Evolutionary conservation across 106 monocot species (phyloP).

Genomic region (Hemerocallis citrina): DNA sequence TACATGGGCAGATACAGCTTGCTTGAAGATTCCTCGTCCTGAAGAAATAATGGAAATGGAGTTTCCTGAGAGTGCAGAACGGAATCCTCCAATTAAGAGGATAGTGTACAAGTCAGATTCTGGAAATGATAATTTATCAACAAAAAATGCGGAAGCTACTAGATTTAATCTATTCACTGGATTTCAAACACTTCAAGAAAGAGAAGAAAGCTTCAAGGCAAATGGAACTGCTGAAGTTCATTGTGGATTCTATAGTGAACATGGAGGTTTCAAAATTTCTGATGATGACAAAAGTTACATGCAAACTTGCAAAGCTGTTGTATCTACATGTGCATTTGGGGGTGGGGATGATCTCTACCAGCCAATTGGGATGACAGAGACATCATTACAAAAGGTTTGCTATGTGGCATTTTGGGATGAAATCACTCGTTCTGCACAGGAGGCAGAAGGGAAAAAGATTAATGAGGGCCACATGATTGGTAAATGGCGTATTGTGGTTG

Average conservation of each 20-base stretch:
- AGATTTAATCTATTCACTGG: constrained; percentile 91
- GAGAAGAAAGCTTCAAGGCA: constrained; percentile 90
- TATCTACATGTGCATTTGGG: constrained; percentile 96
- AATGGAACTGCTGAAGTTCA: constrained; percentile 57
- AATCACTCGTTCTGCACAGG: constrained; percentile 66
- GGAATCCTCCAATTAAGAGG: constrained; percentile 38
- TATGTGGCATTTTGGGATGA: constrained; percentile 99
- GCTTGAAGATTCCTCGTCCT: constrained; percentile 59
- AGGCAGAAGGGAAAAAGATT: constrained; percentile 52
- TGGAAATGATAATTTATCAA: constrained; percentile 15
- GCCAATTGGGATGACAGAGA: constrained; percentile 90
- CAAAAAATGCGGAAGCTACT: constrained; percentile 16
- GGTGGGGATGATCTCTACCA: constrained; percentile 95
- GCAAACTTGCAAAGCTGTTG: constrained; percentile 71
- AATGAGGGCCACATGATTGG: constrained; percentile 61
- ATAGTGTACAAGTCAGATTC: constrained; percentile 58
- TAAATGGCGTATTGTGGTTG: constrained; percentile 86
- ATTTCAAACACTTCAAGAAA: constrained; percentile 60
- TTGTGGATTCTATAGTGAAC: constrained; percentile 92
- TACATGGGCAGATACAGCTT: too few relatives aligned
- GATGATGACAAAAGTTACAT: constrained; percentile 72
- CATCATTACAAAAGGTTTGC: constrained; percentile 75
- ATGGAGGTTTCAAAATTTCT: constrained; percentile 73
- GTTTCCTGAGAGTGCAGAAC: constrained; percentile 36
- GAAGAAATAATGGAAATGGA: constrained; percentile 55